Percentiles rank a stretch among this genome's conserved stretches.
These are phyloP conservation scores for Nakazawaea siamensis DNA, from an alignment of 805 yeast genomes.

Conservation along the genomic window DNA sequence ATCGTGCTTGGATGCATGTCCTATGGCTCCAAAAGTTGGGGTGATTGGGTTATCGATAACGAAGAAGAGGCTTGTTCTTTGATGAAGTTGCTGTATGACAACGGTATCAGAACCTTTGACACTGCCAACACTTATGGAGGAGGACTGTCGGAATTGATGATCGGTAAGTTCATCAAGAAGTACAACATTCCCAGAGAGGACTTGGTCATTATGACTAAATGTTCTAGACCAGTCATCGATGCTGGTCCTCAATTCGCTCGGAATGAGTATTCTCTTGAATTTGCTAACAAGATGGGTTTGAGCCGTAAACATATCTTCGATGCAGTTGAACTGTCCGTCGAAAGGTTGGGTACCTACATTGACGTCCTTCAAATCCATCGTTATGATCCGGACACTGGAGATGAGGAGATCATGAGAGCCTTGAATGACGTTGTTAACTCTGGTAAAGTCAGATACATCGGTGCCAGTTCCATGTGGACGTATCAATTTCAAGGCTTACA, in stretches of 20 bases:
- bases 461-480: constrained; percentile 55
- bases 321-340: constrained; percentile 28
- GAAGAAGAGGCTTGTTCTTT: constrained; percentile 34
- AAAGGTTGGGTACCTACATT: constrained; percentile 41
- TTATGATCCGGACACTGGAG: constrained; percentile 36
- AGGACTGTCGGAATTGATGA: constrained; percentile 18
- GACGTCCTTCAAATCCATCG: constrained; percentile 53
- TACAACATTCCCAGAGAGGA: constrained; percentile 20
- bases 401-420: constrained; percentile 47
- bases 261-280: constrained; percentile 2
- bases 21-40: constrained; percentile 27
- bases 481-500: constrained; percentile 46
- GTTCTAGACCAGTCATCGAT: constrained; percentile 12
- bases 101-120: constrained; percentile 35
- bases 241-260: constrained; percentile 5
- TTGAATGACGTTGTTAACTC: constrained; percentile 39
- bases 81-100: constrained; percentile 35
- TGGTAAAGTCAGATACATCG: constrained; percentile 45
- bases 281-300: constrained; percentile 28
- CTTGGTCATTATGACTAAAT: constrained; percentile 21
- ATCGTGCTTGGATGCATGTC: constrained; percentile 30
- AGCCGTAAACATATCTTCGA: constrained; percentile 39
- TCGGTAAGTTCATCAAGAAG: constrained; percentile 21
- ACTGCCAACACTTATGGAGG: constrained; percentile 29
- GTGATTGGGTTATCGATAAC: constrained; percentile 35